Evolutionary conservation across 2,329 filamentous ascomycete genomes (phyloP), one percentile per base, ranked within the genome.

Genomic region (Teratosphaeria nubilosa): DNA sequence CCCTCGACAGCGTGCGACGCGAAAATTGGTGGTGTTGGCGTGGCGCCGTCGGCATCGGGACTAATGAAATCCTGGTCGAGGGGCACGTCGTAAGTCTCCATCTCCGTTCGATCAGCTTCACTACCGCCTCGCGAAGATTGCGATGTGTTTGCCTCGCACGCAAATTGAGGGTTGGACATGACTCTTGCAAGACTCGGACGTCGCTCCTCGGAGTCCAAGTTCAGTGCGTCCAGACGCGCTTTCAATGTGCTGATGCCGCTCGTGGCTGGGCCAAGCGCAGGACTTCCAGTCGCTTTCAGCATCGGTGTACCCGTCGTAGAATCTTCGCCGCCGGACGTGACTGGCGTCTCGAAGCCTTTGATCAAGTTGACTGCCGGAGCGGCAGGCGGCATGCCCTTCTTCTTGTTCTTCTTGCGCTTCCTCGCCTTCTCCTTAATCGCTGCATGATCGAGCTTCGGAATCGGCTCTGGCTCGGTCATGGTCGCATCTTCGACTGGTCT

Each of bases 61-160:
- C 88, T 94, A 60, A 90, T 81, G 66, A 95, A 96, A 70, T 96
- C 91, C 62, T 90, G 76, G 65, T 94, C 88, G 41, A 96, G 80
- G 56, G 84, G 84, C 63, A 96, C 85, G 74, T 96, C 89, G 70
- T 96, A 96, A 69, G 86, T 88, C 55, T 88, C 88, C 70, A 82
- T 82, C 66, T 92, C 88, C 1, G 87, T 91, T 48, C 79, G 78
- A 63, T 86, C 85, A 64, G 84, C 83, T 64, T 87, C 85, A 53
- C 27, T 53, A 65, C 82, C 86, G 64, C 80, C 66, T 64, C 82
- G 66, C 70, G 77, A 77, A 51, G 75, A 75, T 58, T 80, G 78
- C 64, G 78, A 81, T 56, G 75, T 76, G 58, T 78, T 76, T 60
- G 81, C 86, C 22, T 65, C 65, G 32, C 61, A 59, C 64, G 79